A percentile compares a stretch with the other conserved stretches of the same genome.
Conservation (phyloP, 1,284 basidiomycete genomes). For the Cutaneotrichosporon dermatis region DNA sequence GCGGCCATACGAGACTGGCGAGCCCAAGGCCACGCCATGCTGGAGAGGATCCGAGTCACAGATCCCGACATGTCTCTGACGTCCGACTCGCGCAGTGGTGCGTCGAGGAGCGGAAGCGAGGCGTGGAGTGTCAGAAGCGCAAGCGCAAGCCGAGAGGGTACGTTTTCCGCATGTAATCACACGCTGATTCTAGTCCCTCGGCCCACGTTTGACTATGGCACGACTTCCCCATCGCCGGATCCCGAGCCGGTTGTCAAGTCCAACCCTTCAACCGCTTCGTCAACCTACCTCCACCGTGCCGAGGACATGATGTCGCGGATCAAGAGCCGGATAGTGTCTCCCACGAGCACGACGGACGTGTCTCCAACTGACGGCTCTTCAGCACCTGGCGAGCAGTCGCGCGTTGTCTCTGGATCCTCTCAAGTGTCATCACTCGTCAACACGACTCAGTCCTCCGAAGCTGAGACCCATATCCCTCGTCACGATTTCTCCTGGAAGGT, state of each 20-base stretch:
- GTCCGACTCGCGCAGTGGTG: neutral
- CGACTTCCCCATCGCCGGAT: neutral
- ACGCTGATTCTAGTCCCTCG: slow-evolving; percentile 15
- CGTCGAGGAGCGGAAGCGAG: neutral
- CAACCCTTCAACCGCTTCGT: slow-evolving; percentile 44
- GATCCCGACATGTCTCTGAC: slow-evolving; percentile 27
- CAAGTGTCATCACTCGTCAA: slow-evolving; percentile 8
- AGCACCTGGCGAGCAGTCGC: neutral
- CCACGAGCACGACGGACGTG: slow-evolving; percentile 25
- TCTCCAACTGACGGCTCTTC: neutral
- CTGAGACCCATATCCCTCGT: slow-evolving; percentile 1
- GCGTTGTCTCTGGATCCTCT: slow-evolving; percentile 39
- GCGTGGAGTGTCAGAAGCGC: slow-evolving; percentile 1
- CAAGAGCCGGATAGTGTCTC: slow-evolving; percentile 51
- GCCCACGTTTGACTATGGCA: slow-evolving; percentile 27
- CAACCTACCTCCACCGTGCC: slow-evolving; percentile 65
- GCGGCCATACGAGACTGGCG: slow-evolving; percentile 31
- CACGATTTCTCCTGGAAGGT: neutral
- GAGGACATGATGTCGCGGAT: slow-evolving; percentile 77
- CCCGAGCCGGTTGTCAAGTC: slow-evolving; percentile 24
- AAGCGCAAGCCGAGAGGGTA: slow-evolving; percentile 7
- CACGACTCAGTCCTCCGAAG: slow-evolving; percentile 18
- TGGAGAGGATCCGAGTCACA: slow-evolving; percentile 41
- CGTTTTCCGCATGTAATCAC: neutral
- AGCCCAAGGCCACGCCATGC: slow-evolving; percentile 37